Base-by-base conservation (phyloP, 2,329 filamentous ascomycete species). In the Fusarium neocosmosporiellum region DNA sequence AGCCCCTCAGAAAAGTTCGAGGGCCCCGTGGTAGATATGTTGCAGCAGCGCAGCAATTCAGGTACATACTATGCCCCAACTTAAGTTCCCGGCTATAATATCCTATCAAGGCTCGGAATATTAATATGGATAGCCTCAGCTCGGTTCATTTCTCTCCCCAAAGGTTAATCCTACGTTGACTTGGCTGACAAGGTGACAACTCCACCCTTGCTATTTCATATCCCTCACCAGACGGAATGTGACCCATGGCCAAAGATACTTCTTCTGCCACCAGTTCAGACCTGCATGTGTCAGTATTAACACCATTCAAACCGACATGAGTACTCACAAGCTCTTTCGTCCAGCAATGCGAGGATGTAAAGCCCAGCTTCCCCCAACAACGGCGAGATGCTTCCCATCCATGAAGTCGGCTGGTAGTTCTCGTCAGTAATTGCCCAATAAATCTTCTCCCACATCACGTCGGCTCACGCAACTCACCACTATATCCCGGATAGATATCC, bases 221-320 rank as follows among this genome's bases (percentile, higher is more conserved):
- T 65, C 70, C 9, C 54, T 18, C 6, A 72, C 67, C 4, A 72
- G 70, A 1, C 70, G 70, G 11, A 71, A 71, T 0, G 70, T 71
- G 2, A 73, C 63, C 70, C 70, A 72, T 1, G 70, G 59, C 63
- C 70, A 73, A 4, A 41, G 43, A 20, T 72, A 72, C 20, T 67
- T 73, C 18, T 57, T 73, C 55, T 73, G 70, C 70, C 70, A 71
- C 70, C 70, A 73, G 20, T 73, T 73, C 48, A 72, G 20, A 24
- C 70, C 73, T 5, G 1, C 2, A 5, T 8, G 6, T 3, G 5
- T 73, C 31, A 63, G 46, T 31, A 31, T 14, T 0, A 20, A 7
- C 18, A 7, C 2, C 16, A 1, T 5, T 2, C 0, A 5, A 5
- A 5, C 1, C 7, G 1, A 3, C 3, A 2, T 4, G 13, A 10